Evolutionary conservation across 2,329 filamentous ascomycete species (phyloP), one percentile per base, ranked within the genome.

Genomic region (Leptoxyphium fumago): DNA sequence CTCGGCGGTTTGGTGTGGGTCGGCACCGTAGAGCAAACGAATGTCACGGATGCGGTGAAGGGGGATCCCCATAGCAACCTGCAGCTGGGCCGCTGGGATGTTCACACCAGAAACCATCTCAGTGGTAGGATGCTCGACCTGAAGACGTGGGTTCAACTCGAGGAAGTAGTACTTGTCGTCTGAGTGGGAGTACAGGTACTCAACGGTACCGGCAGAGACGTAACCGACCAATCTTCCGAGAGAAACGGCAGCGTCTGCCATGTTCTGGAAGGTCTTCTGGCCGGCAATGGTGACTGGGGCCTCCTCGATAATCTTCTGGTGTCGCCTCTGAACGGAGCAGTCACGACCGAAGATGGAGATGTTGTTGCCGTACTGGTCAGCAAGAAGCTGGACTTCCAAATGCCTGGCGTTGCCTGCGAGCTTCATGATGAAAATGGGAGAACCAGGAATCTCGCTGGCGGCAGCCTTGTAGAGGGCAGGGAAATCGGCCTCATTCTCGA

Each of bases 341-440:
- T 98, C 91, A 78, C 91, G 82, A 61, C 91, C 91, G 58, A 96
- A 98, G 42, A 98, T 79, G 8, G 91, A 98, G 62, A 98, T 95
- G 71, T 96, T 96, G 77, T 98, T 95, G 61, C 93, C 91, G 64
- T 98, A 98, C 74, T 98, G 87, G 71, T 98, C 93, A 52, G 91
- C 93, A 43, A 98, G 74, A 52, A 98, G 73, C 70, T 98, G 91
- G 46, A 98, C 93, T 68, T 98, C 91, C 69, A 98, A 72, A 75
- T 98, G 91, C 55, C 91, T 76, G 36, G 91, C 91, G 62, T 94
- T 94, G 55, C 89, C 91, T 41, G 91, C 91, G 50, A 98, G 73
- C 78, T 98, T 95, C 91, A 98, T 98, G 70, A 98, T 94, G 75
- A 98, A 98, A 67, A 98, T 98, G 54, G 93, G 91, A 28, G 91